These are phyloP conservation scores for Colletotrichum camelliae DNA, from an alignment of 2,329 filamentous ascomycete genomes.

Conservation along the genomic window DNA sequence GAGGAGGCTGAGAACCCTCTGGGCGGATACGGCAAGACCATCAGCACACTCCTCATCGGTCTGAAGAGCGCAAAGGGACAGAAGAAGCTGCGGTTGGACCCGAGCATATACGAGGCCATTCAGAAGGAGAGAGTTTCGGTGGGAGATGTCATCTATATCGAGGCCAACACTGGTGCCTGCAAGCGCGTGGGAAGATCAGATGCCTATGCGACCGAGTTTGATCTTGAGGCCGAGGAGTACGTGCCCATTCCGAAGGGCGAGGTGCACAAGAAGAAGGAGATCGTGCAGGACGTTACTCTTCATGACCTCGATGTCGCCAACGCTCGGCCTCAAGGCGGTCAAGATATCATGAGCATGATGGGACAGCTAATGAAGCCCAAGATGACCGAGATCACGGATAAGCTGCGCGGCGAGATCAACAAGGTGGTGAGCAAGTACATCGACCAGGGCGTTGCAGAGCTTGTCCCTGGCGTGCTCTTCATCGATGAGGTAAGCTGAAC, in stretches of 20 bases:
- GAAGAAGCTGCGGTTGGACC: conserved; percentile 96
- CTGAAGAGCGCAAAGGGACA: conserved; percentile 95
- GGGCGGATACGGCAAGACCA: conserved; percentile 96
- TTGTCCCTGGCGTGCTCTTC: conserved; percentile 97
- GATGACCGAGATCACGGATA: conserved; percentile 99
- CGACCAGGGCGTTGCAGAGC: conserved; percentile 94
- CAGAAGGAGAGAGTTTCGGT: conserved; percentile 97
- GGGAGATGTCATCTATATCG: conserved; percentile 98
- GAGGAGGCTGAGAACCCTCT: conserved; percentile 98
- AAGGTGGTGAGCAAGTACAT: conserved; percentile 99
- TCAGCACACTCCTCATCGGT: conserved; percentile 92
- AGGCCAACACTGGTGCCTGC: conserved; percentile 97
- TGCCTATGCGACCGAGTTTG: conserved; percentile 97
- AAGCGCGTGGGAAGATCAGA: conserved; percentile 96
- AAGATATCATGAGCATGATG: conserved; percentile 99
- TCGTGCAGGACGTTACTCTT: conserved; percentile 96
- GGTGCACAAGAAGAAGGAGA: conserved; percentile 99
- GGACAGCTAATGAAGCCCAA: conserved; percentile 99
- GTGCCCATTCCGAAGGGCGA: conserved; percentile 98
- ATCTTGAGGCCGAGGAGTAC: conserved; percentile 98
- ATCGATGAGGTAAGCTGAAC: conserved; percentile 82
- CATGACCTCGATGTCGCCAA: conserved; percentile 98
- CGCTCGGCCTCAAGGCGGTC: conserved; percentile 90
- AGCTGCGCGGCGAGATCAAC: conserved; percentile 94
- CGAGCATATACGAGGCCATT: conserved; percentile 98